A percentile compares a stretch with the other conserved stretches of the same genome.
Conservation (phyloP, 805 yeast genomes). For the Candida schatavii region DNA sequence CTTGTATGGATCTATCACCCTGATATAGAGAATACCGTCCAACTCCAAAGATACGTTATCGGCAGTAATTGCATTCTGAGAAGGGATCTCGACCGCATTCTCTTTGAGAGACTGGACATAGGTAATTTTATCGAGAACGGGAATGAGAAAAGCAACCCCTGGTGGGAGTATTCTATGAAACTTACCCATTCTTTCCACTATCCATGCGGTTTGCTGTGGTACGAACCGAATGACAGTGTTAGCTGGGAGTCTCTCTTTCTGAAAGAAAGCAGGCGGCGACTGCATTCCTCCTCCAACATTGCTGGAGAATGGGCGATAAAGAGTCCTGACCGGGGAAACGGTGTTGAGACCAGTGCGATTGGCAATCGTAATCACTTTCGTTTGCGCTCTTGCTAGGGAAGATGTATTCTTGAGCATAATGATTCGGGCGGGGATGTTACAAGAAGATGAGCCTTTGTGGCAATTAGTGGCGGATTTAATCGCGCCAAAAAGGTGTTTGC, state of each 20-base stretch:
- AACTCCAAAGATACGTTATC: slow-evolving; percentile 82
- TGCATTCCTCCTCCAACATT: slow-evolving; percentile 1
- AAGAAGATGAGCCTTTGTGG: no score
- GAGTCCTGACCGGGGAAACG: no score
- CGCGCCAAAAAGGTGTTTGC: no score
- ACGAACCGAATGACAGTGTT: slow-evolving; percentile 75
- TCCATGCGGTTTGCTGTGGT: slow-evolving; percentile 90
- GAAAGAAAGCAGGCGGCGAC: slow-evolving; percentile 50
- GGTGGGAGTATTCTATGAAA: slow-evolving; percentile 66
- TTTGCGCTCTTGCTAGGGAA: neutral
- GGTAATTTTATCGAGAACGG: slow-evolving; percentile 70
- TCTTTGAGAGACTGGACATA: slow-evolving; percentile 84
- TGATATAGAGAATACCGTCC: slow-evolving; percentile 80
- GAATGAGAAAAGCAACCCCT: slow-evolving; percentile 71
- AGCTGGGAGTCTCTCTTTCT: slow-evolving; percentile 62
- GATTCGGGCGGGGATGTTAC: no score
- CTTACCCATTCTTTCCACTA: slow-evolving; percentile 88
- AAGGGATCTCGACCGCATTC: slow-evolving; percentile 79
- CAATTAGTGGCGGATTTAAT: no score
- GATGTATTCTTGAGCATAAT: neutral
- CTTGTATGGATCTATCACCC: slow-evolving; percentile 76
- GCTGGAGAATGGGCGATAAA: neutral
- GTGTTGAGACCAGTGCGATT: neutral
- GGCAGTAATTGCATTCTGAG: slow-evolving; percentile 80
- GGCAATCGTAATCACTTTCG: neutral